Evolutionary conservation across 2,329 filamentous ascomycete genomes (phyloP).

Genomic region (Aspergillus transmontanensis): DNA sequence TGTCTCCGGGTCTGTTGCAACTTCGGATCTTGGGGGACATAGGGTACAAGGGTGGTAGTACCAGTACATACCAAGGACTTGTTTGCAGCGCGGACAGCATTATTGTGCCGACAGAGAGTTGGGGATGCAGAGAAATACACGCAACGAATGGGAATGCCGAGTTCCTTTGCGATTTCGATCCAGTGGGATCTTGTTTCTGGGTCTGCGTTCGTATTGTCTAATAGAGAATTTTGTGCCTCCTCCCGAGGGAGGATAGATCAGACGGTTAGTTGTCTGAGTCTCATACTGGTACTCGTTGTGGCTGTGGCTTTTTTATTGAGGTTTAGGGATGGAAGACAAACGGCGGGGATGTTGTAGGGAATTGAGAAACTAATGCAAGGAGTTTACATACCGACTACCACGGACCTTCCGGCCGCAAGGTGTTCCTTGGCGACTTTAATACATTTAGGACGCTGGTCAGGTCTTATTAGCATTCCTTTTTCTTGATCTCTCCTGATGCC

Average conservation of each 20-base stretch:
- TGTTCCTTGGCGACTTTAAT: conserved; percentile 71
- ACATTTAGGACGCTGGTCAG: conserved; percentile 59
- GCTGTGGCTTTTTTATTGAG: neutral
- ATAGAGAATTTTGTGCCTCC: neutral
- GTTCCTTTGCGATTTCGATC: conserved; percentile 71
- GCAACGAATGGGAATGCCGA: conserved; percentile 76
- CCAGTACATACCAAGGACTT: conserved; percentile 37
- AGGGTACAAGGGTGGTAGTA: conserved; percentile 1
- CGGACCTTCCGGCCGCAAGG: conserved; percentile 66
- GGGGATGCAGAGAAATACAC: conserved; percentile 77
- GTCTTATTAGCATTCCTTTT: conserved; percentile 5
- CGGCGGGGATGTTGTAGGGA: conserved; percentile 11
- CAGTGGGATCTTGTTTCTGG: conserved; percentile 75
- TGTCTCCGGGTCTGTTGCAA: conserved; percentile 8
- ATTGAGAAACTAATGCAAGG: conserved; percentile 23
- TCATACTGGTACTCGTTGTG: neutral
- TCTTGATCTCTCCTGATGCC: neutral
- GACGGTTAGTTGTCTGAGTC: neutral
- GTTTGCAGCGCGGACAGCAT: conserved; percentile 73
- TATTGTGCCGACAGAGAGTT: conserved; percentile 80
- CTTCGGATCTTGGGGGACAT: neutral
- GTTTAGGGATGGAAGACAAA: neutral
- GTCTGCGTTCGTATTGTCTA: conserved; percentile 96
- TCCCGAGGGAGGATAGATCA: neutral
- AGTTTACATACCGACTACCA: conserved; percentile 71